Percentiles rank a stretch among this genome's conserved stretches.
Evolutionary conservation across 2,329 filamentous ascomycete species (phyloP).

Genomic region (Phaeosphaeria sp.): DNA sequence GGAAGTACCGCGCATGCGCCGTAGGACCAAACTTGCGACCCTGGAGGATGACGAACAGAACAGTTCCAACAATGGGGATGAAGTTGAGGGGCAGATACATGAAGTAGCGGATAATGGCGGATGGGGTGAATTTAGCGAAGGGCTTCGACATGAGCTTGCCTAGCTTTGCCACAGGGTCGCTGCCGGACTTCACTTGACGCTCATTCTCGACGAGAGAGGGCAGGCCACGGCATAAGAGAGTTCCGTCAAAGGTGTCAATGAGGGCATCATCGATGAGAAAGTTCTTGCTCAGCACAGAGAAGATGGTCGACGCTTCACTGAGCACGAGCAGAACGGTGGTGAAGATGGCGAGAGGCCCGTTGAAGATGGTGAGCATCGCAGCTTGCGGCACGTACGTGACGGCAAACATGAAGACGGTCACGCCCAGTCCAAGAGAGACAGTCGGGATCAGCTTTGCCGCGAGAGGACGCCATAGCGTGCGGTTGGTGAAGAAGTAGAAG

Average conservation of each 20-base stretch:
- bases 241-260: constrained; percentile 87
- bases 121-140: constrained; percentile 60
- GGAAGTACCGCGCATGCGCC: constrained; percentile 76
- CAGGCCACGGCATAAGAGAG: constrained; percentile 61
- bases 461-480: constrained; percentile 66
- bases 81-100: constrained; percentile 93
- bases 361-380: constrained; percentile 81
- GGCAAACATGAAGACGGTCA: constrained; percentile 83
- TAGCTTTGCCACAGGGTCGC: constrained; percentile 61
- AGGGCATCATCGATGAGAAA: constrained; percentile 84
- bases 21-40: constrained; percentile 60
- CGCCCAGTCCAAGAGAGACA: constrained; percentile 71
- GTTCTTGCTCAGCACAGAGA: constrained; percentile 65
- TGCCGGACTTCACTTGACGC: constrained; percentile 69
- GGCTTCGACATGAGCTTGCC: constrained; percentile 65
- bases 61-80: constrained; percentile 86
- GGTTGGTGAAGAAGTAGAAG: constrained; percentile 65
- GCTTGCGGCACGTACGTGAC: constrained; percentile 88
- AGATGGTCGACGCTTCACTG: constrained; percentile 58
- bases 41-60: constrained; percentile 80
- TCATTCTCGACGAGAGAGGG: constrained; percentile 74
- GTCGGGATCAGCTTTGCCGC: constrained; percentile 65
- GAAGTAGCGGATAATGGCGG: constrained; percentile 75
- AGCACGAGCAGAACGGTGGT: constrained; percentile 72
- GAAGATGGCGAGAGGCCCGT: constrained; percentile 80